A percentile compares a stretch with the other conserved stretches of the same genome.
Conservation (phyloP, 2,329 filamentous ascomycete genomes). For the Leptographium radiaticola region DNA sequence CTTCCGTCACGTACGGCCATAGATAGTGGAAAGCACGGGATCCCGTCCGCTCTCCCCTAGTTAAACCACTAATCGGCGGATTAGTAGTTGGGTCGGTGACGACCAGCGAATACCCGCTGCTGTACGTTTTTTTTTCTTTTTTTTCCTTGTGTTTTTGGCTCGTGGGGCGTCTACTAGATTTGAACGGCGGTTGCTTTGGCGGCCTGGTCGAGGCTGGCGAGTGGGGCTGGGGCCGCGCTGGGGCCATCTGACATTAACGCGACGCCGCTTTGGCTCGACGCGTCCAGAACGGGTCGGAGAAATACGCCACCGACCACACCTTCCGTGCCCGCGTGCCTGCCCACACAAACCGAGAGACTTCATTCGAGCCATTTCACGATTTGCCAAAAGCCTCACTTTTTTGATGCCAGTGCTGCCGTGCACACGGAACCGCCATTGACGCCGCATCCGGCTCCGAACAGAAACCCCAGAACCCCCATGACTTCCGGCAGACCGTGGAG, state of each 20-base stretch:
- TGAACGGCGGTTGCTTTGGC: too few species aligned
- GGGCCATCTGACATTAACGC: slow-evolving; percentile 5
- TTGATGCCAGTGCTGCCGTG: not conserved
- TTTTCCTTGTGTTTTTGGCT: too few species aligned
- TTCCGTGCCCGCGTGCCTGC: not conserved
- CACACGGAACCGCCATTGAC: not conserved
- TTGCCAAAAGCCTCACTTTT: too few species aligned
- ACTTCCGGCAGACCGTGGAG: slow-evolving; percentile 15
- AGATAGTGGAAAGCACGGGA: too few species aligned
- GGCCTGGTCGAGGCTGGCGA: too few species aligned
- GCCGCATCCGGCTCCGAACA: not conserved
- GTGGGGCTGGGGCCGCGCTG: not conserved
- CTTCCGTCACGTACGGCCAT: too few species aligned
- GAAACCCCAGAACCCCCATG: slow-evolving; percentile 10
- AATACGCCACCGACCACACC: slow-evolving; percentile 6
- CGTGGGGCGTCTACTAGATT: too few species aligned
- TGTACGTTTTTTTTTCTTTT: too few species aligned
- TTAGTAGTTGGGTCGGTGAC: too few species aligned
- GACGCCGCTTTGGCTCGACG: slow-evolving; percentile 5
- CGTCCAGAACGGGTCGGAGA: slow-evolving; percentile 10
- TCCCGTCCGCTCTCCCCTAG: too few species aligned
- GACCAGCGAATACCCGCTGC: too few species aligned
- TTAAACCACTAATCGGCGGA: too few species aligned
- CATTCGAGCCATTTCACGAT: not conserved
- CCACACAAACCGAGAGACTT: not conserved